These are phyloP conservation scores for Sequoia sempervirens DNA, from an alignment of 75 land plant species.

Conservation along the genomic window DNA sequence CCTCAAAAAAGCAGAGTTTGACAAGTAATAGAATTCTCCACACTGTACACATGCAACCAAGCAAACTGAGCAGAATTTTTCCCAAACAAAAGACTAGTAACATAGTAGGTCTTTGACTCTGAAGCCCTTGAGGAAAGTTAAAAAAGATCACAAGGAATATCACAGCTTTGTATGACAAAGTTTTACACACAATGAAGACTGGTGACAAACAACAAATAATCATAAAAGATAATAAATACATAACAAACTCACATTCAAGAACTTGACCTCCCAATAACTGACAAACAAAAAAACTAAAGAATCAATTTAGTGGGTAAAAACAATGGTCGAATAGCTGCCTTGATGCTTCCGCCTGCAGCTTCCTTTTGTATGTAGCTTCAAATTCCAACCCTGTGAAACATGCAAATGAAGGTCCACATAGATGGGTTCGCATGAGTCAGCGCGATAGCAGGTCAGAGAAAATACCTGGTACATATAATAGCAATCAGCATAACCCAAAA, in stretches of 20 bases:
- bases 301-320: not conserved
- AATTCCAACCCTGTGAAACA: conserved; percentile 62
- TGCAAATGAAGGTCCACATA: conserved; percentile 49
- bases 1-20: not conserved
- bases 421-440: conserved; percentile 51
- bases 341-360: not conserved
- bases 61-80: not conserved
- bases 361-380: not conserved
- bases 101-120: not conserved
- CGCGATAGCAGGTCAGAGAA: conserved; percentile 84
- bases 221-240: not conserved
- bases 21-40: not conserved
- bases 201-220: not conserved
- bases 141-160: not conserved
- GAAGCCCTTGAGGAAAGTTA: not conserved
- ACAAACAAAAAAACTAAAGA: not conserved
- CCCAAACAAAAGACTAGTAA: not conserved
- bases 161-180: not conserved
- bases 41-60: not conserved
- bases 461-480: conserved; percentile 79
- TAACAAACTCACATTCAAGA: not conserved
- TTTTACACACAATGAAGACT: not conserved
- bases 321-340: conserved; percentile 6
- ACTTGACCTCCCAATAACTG: not conserved
- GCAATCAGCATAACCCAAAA: conserved; percentile 34